Conservation (phyloP, 148 eudicot genomes). For the Amaranthus cruentus region DNA sequence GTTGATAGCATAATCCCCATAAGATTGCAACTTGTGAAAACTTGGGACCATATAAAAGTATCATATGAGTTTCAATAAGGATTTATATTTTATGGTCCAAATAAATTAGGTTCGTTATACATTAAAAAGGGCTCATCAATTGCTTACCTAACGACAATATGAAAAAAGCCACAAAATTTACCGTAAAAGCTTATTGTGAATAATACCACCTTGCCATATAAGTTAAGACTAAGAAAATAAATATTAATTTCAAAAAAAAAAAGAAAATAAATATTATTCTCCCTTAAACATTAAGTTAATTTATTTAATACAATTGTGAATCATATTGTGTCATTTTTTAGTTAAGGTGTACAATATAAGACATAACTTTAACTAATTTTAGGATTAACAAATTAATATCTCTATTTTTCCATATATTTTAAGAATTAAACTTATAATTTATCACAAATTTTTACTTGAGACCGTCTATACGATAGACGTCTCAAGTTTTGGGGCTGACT, state of each 20-base stretch:
- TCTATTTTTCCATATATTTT: too few relatives aligned
- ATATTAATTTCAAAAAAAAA: too few relatives aligned
- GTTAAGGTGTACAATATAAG: background rate
- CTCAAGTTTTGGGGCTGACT: too few relatives aligned
- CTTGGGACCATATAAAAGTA: conserved; percentile 25
- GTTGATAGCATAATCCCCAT: conserved; percentile 20
- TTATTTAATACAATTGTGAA: background rate
- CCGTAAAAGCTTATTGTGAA: conserved; percentile 7
- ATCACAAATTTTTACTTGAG: too few relatives aligned
- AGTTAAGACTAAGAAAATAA: conserved; percentile 14
- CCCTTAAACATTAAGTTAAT: conserved; percentile 1
- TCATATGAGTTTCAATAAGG: background rate
- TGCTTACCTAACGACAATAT: conserved; percentile 15
- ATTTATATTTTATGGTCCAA: conserved; percentile 20
- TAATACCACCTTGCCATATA: conserved; percentile 21
- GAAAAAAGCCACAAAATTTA: conserved; percentile 1
- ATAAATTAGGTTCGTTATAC: conserved; percentile 15
- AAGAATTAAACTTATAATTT: too few relatives aligned
- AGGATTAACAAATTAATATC: too few relatives aligned
- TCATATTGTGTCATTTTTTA: background rate
- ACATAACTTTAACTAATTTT: background rate
- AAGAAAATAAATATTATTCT: background rate
- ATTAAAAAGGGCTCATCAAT: conserved; percentile 26
- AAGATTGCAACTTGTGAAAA: conserved; percentile 20
- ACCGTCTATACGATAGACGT: too few relatives aligned